Percentiles rank a stretch among this genome's conserved stretches.
phyloP scores from a whole-genome alignment of 2,329 filamentous ascomycete genomes.

The Xylaria hypoxylon region DNA sequence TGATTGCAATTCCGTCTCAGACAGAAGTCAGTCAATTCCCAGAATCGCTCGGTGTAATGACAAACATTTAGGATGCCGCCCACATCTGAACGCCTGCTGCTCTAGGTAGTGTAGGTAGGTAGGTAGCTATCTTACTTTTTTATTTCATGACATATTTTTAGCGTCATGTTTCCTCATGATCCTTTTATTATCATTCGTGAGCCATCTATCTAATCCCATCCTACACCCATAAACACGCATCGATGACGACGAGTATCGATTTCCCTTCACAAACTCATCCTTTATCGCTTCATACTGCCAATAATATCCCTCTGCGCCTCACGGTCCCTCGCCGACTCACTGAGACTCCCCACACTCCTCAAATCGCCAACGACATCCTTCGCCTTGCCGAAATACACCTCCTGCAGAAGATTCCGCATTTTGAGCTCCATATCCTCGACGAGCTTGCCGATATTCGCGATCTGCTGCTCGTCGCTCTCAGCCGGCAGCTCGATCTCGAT shows the following conservation, averaged over 20 bases:
- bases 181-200: too few species aligned
- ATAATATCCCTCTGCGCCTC: slow-evolving; percentile 93
- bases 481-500: slow-evolving; percentile 91
- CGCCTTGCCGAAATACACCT: slow-evolving; percentile 99
- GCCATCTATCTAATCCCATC: background rate
- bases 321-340: slow-evolving; percentile 84
- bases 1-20: slow-evolving; percentile 6
- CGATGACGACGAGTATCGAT: background rate
- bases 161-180: too few species aligned
- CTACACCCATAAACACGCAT: background rate
- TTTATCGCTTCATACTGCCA: slow-evolving; percentile 59
- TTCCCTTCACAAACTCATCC: background rate
- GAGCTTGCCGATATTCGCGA: slow-evolving; percentile 91
- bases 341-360: slow-evolving; percentile 85
- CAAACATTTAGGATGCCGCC: slow-evolving; percentile 4
- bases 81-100: slow-evolving; percentile 9
- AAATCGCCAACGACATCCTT: slow-evolving; percentile 98
- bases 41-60: background rate
- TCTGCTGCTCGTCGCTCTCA: slow-evolving; percentile 90
- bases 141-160: background rate
- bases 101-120: background rate
- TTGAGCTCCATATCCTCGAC: slow-evolving; percentile 99
- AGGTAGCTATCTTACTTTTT: background rate
- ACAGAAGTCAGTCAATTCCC: background rate
- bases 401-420: slow-evolving; percentile 97